Base-by-base conservation (phyloP, 129 eudicot species). In the Centaurea solstitialis region DNA sequence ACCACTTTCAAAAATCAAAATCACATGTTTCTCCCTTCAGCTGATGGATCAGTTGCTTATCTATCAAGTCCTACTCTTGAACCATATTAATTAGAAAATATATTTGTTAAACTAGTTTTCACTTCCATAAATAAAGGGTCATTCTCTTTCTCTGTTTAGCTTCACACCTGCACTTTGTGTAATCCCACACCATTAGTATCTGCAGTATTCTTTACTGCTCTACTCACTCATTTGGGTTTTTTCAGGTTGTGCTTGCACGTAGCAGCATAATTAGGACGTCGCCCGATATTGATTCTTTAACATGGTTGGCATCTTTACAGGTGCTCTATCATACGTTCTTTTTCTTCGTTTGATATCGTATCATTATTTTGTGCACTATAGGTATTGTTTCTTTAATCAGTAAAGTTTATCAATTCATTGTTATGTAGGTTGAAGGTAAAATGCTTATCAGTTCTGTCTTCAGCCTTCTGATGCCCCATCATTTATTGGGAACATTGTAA, bases 241-340 rank as follows among this genome's bases (percentile, higher is more conserved):
- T 65, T 76, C n/a, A 94, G 98, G 99, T 93, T 72, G 99, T 96
- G 70, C 98, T 96, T 85, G 99, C 99, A 80, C 98, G 99, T 80
- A 89, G 99, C 81, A 96, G 93, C 88, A 86, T 91, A 71, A 90
- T 93, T 67, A 69, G 87, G 73, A 90, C 99, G 21, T 79, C 93
- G 0, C 80, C 89, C 23, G 97, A 93, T 83, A 88, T 96, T 67
- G 95, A 96, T 79, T 98, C 99, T 72, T 74, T 93, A 59, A 82
- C 86, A 57, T 96, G 98, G 99, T 70, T 96, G 82, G 88, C 95
- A 70, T 79, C 83, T 79, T 91, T 93, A 74, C 91, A 93, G 99
- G 99, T 93, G 64, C 30, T 70, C 62, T 28, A 20, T 74, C 40
- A 2, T 30, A 38, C 41, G 4, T 43, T 33, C 38, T 5, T 38